Conservation (phyloP, 768 basidiomycete genomes). For the Candolleomyces aberdarensis region DNA sequence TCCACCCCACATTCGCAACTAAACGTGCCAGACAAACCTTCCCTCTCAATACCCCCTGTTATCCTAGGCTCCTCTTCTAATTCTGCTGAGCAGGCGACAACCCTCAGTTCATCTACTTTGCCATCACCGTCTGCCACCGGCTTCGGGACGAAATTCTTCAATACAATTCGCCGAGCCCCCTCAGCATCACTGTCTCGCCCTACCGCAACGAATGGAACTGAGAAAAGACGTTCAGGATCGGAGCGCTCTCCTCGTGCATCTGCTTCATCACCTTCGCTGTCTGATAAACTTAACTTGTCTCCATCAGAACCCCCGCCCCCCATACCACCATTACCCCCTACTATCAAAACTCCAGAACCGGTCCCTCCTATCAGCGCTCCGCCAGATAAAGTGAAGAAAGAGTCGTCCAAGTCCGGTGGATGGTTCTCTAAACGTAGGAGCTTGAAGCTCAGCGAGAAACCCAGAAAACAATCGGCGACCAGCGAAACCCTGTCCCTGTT, state of each 20-base stretch:
- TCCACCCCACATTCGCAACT: not conserved
- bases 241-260: slow-evolving; percentile 29
- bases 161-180: slow-evolving; percentile 30
- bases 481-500: slow-evolving; percentile 1
- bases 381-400: slow-evolving; percentile 35
- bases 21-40: slow-evolving; percentile 4
- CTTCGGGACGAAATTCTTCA: slow-evolving; percentile 25
- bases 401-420: slow-evolving; percentile 25
- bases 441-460: slow-evolving; percentile 34
- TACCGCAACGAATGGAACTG: slow-evolving; percentile 16
- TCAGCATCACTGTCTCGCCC: slow-evolving; percentile 26
- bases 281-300: slow-evolving; percentile 14
- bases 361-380: slow-evolving; percentile 28
- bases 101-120: slow-evolving; percentile 7
- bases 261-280: slow-evolving; percentile 25
- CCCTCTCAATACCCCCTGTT: slow-evolving; percentile 7
- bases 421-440: slow-evolving; percentile 59
- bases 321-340: slow-evolving; percentile 22
- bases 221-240: slow-evolving; percentile 22
- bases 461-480: slow-evolving; percentile 9
- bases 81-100: slow-evolving; percentile 7
- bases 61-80: slow-evolving; percentile 4
- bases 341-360: slow-evolving; percentile 12
- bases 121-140: slow-evolving; percentile 20
- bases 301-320: slow-evolving; percentile 13